Conservation (phyloP, 148 eudicot genomes). For the Nepenthes mirabilis region DNA sequence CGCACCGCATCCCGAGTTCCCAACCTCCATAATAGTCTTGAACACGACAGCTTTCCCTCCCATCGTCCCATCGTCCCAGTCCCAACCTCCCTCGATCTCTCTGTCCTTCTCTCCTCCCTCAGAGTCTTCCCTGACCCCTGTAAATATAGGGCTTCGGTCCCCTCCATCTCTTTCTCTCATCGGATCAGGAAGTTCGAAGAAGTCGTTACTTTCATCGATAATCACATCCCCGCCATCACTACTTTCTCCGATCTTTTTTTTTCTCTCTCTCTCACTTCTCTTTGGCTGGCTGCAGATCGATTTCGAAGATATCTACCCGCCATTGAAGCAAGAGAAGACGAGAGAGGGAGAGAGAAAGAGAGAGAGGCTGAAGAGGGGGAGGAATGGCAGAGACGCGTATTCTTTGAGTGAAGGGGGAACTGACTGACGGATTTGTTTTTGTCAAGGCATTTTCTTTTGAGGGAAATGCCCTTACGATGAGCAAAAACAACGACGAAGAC, state of each 20-base stretch:
- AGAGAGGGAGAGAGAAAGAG: not conserved
- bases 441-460: slow-evolving; percentile 17
- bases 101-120: too few species aligned
- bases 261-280: not conserved
- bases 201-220: slow-evolving; percentile 7
- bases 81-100: too few species aligned
- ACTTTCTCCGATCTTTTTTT: not conserved
- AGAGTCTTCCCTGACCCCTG: too few species aligned
- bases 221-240: slow-evolving; percentile 1
- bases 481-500: slow-evolving; percentile 24
- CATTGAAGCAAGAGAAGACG: not conserved
- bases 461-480: slow-evolving; percentile 46
- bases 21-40: too few species aligned
- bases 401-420: slow-evolving; percentile 6
- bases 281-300: slow-evolving; percentile 5
- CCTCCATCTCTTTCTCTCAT: slow-evolving; percentile 5
- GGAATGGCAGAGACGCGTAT: not conserved
- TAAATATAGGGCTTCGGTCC: slow-evolving; percentile 19
- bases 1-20: too few species aligned
- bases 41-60: too few species aligned
- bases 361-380: not conserved
- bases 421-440: too few species aligned
- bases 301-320: not conserved
- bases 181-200: slow-evolving; percentile 21
- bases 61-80: too few species aligned